Evolutionary conservation across 306 rosid species (phyloP).

Genomic region (Cicer chorassanicum): DNA sequence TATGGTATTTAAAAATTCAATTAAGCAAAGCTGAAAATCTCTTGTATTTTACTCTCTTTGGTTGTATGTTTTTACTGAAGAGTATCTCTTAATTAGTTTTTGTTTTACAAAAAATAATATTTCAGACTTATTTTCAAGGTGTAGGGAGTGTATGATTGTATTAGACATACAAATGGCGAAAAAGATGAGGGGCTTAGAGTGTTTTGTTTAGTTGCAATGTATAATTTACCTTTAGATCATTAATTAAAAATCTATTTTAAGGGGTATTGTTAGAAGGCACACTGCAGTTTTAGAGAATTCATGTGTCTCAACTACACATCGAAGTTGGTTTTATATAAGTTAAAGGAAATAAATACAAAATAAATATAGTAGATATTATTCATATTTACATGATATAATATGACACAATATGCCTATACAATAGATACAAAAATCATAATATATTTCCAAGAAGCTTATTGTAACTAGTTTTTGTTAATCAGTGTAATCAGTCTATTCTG

Average conservation of each 20-base stretch:
- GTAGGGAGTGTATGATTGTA: not conserved
- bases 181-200: not conserved
- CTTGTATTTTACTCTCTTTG: constrained; percentile 11
- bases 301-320: too few species aligned
- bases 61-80: constrained; percentile 22
- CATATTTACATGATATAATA: not conserved
- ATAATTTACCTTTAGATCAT: not conserved
- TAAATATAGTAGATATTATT: too few species aligned
- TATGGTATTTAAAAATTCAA: constrained; percentile 33
- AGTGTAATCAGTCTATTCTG: not conserved
- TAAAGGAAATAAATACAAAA: too few species aligned
- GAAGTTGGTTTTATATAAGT: too few species aligned
- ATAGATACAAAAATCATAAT: not conserved
- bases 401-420: not conserved
- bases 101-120: not conserved
- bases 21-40: constrained; percentile 17
- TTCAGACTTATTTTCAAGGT: constrained; percentile 25
- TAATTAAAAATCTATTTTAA: not conserved
- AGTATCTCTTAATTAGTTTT: not conserved
- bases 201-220: not conserved
- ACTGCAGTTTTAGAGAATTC: not conserved
- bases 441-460: not conserved
- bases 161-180: not conserved
- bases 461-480: not conserved
- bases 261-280: not conserved